Percentiles rank a stretch among this genome's conserved stretches.
Evolutionary conservation across 805 yeast genomes (phyloP).

Genomic region (Nakazawaea peltata): DNA sequence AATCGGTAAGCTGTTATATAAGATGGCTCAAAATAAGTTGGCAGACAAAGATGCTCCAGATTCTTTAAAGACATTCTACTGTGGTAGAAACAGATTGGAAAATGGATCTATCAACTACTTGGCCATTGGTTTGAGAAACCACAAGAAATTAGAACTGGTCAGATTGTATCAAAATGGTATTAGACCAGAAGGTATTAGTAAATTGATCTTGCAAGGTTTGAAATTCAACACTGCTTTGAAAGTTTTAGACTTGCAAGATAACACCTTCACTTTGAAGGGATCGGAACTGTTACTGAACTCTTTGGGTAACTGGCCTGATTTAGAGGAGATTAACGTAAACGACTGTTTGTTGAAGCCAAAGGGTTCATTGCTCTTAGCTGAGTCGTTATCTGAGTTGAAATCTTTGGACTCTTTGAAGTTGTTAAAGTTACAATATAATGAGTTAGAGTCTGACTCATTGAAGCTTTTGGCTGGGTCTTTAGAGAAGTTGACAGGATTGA

Average conservation of each 20-base stretch:
- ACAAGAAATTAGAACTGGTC: slow-evolving; percentile 62
- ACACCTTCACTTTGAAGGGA: slow-evolving; percentile 75
- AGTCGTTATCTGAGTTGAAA: slow-evolving; percentile 35
- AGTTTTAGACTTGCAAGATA: slow-evolving; percentile 85
- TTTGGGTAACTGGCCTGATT: slow-evolving; percentile 53
- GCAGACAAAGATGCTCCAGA: slow-evolving; percentile 33
- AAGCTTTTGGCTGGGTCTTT: slow-evolving; percentile 50
- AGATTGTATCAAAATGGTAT: slow-evolving; percentile 94
- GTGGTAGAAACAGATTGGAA: slow-evolving; percentile 96
- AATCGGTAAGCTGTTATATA: slow-evolving; percentile 78
- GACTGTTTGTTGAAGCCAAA: slow-evolving; percentile 79
- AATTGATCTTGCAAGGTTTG: slow-evolving; percentile 67
- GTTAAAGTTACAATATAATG: slow-evolving; percentile 83
- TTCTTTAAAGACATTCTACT: slow-evolving; percentile 74
- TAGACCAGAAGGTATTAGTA: slow-evolving; percentile 85
- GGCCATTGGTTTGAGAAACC: slow-evolving; percentile 78
- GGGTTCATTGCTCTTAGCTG: slow-evolving; percentile 56
- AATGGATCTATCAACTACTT: slow-evolving; percentile 86
- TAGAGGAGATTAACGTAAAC: slow-evolving; percentile 76
- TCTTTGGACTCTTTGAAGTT: slow-evolving; percentile 58
- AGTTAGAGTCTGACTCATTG: slow-evolving; percentile 63
- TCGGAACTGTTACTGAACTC: slow-evolving; percentile 56
- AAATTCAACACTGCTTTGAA: slow-evolving; percentile 49
- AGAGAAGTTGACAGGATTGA: slow-evolving; percentile 50
- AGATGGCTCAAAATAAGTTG: slow-evolving; percentile 58